Evolutionary conservation across 176 grass and related monocot species (phyloP), one percentile per base, ranked within the genome.

Genomic region (Cymbopogon citratus): DNA sequence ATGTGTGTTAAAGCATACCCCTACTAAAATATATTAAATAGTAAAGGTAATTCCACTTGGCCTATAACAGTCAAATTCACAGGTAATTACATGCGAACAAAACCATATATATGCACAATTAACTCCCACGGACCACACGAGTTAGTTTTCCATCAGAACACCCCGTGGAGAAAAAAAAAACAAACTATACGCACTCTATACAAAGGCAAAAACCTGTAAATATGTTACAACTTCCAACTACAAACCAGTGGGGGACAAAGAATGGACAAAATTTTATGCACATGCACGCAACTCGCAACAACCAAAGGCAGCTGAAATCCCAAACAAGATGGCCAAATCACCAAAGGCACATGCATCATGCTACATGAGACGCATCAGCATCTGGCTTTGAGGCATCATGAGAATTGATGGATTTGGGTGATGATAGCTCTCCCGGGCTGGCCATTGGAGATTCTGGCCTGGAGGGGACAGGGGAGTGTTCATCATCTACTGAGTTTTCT

Each of bases 251-350:
- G 9, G 38, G 36, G 48, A 66, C 3, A 71, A 71, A 70, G 21
- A 88, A 79, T 48, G 86, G 61, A 68, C 49, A 81, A 76, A 81
- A 85, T 21, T 44, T n/a, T 71, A 85, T 76, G 71, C 77, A 85
- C 87, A 85, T 31, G n/a, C 19, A 81, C 40, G n/a, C 21, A 15
- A 7, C 16, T 80, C 63, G 71, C 63, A 75, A 70, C 23, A 40
- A 63, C 38, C 38, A 40, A 57, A 38, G 56, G 56, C 69, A 81
- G 3, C 2, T 71, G 41, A 67, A 76, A 54, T 15, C 19, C 70
- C 63, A 54, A 27, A 81, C 36, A 76, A 81, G 52, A 69, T 33
- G 74, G 7, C 18, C 3, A 45, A 31, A 9, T n/a, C 0, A 44
- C 56, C 56, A 12, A 24, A 24, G n/a, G 11, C 56, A 3, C 45